Conservation (phyloP, 768 basidiomycete species). For the Tricholoma matsutake region DNA sequence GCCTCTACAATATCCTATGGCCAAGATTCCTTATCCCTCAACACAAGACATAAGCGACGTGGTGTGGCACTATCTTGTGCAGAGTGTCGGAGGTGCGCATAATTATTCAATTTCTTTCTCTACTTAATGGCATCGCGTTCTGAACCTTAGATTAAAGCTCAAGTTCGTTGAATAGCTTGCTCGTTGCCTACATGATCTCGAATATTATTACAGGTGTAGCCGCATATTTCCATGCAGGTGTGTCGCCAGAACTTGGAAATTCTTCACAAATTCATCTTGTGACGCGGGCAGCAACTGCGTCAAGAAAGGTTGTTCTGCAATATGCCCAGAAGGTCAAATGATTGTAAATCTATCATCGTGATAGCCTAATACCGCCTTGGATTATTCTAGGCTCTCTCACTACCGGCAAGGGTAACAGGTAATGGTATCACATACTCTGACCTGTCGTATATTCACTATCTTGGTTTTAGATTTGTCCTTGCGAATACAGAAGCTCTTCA, state of each 20-base stretch:
- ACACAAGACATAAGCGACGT: conserved; percentile 46
- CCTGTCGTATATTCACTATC: background rate
- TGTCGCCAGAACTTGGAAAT: background rate
- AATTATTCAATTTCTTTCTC: conserved; percentile 8
- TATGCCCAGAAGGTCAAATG: conserved; percentile 61
- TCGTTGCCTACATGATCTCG: conserved; percentile 7
- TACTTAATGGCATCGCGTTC: conserved; percentile 10
- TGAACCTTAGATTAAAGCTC: conserved; percentile 53
- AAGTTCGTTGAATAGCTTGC: conserved; percentile 42
- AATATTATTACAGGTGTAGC: conserved; percentile 43
- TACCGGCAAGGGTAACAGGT: conserved; percentile 74
- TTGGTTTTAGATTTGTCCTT: conserved; percentile 53
- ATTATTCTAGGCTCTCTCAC: conserved; percentile 54
- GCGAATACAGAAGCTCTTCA: conserved; percentile 70
- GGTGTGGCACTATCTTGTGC: conserved; percentile 61
- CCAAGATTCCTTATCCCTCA: conserved; percentile 27
- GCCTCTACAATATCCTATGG: conserved; percentile 9
- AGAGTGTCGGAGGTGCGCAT: conserved; percentile 60
- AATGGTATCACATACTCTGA: conserved; percentile 4
- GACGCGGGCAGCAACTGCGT: conserved; percentile 44
- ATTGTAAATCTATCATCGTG: conserved; percentile 8
- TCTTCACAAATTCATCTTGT: background rate
- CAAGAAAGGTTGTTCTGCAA: conserved; percentile 56
- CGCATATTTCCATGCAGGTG: conserved; percentile 68
- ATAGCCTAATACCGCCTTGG: conserved; percentile 8